Evolutionary conservation across 495 filamentous ascomycete genomes (phyloP), one percentile per base, ranked within the genome.

Genomic region (Tetracladium setigerum): DNA sequence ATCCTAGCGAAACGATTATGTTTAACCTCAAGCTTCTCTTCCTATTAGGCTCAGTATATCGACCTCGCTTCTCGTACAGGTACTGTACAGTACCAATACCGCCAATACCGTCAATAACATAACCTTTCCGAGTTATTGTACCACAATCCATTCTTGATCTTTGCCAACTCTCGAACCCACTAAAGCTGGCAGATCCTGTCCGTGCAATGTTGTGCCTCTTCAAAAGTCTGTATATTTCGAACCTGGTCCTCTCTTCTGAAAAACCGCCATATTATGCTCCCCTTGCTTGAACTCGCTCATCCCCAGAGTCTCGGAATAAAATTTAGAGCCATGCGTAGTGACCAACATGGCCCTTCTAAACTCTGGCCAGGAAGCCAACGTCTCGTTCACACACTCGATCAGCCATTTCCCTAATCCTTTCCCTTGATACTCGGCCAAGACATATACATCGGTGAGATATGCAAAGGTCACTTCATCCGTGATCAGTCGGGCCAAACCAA

Each of bases 371-470:
- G 49, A 51, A n/a, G 63, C 49, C 16, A 84, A 32, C 1, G 71
- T 38, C 52, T 86, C 78, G 33, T 75, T 64, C 9, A 80, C 57
- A 52, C 79, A 81, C 15, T 58, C 51, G 52, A 84, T 72, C 47
- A 86, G 55, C 80, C 80, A 89, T 9, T 59, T 64, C 0, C 76
- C 82, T 0, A 87, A 65, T 0, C 83, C 82, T n/a, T 69, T 62
- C 0, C 74, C 70, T 45, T 82, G 76, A 41, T 79, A 67, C 41
- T 73, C 66, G 0, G 66, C 57, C 0, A 78, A 46, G 5, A 87
- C 63, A 50, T 79, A 88, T 17, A 88, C 76, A 46, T 86, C 84
- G 9, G 83, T 83, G 17, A 86, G 64, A 54, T 84, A 87, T n/a
- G 70, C 79, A 50, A 83, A 75, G 0, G 81, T 81, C 10, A 77